phyloP scores from a whole-genome alignment of 108 stramenopile species.

The Conticribra guillardii region DNA sequence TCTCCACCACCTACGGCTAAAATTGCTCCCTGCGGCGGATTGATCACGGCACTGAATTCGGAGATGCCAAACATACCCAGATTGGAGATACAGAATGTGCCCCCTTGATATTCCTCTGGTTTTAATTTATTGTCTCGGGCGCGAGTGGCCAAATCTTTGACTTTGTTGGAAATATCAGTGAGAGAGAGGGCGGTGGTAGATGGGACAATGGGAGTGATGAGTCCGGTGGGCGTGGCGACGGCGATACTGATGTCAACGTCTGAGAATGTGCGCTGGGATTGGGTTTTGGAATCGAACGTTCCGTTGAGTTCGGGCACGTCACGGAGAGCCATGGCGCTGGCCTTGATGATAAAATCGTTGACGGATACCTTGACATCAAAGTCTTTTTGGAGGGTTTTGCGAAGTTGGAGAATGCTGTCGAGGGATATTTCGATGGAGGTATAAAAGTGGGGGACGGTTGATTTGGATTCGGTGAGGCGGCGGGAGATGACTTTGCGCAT shows the following conservation, averaged over 20 bases:
- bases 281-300: constrained; percentile 52
- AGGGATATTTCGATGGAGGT: constrained; percentile 87
- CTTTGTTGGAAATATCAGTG: constrained; percentile 80
- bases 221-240: constrained; percentile 95
- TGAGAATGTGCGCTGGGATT: constrained; percentile 58
- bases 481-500: constrained; percentile 96
- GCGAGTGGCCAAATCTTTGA: constrained; percentile 86
- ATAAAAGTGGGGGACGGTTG: constrained; percentile 97
- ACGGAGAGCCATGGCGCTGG: constrained; percentile 93
- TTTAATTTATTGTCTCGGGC: constrained; percentile 85
- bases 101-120: constrained; percentile 97
- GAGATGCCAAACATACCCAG: constrained; percentile 99
- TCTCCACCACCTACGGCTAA: constrained; percentile 95
- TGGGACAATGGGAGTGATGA: constrained; percentile 95
- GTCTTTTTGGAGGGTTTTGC: constrained; percentile 77
- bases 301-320: constrained; percentile 97
- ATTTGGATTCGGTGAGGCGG: constrained; percentile 96
- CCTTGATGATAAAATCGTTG: constrained; percentile 97
- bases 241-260: constrained; percentile 97
- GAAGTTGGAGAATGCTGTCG: constrained; percentile 85
- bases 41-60: constrained; percentile 98
- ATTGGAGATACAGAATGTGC: constrained; percentile 97
- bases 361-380: constrained; percentile 89
- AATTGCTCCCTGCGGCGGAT: constrained; percentile 98
- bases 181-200: constrained; percentile 83